Percentiles rank a stretch among this genome's conserved stretches.
Evolutionary conservation across 441 rosid genomes (phyloP).

Genomic region (Mallotus repandus): DNA sequence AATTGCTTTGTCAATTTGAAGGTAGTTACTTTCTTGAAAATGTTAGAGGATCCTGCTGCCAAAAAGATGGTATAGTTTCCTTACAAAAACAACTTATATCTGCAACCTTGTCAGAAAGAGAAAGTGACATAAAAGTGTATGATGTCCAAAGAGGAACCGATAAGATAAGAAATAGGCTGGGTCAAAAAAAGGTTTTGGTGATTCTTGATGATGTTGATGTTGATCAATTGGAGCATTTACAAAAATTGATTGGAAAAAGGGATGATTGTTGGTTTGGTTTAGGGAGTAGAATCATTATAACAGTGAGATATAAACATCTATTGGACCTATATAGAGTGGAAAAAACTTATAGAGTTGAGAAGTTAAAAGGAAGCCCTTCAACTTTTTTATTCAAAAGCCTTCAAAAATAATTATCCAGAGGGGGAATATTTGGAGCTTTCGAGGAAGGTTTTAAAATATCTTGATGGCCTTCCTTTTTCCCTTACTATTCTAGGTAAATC

Average conservation of each 20-base stretch:
- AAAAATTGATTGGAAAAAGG: not conserved
- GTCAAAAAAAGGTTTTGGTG: slow-evolving; percentile 2
- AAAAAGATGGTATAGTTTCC: not conserved
- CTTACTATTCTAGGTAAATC: slow-evolving; percentile 15
- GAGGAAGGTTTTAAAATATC: slow-evolving; percentile 1
- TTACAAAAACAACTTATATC: slow-evolving; percentile 15
- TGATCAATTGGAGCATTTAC: slow-evolving; percentile 5
- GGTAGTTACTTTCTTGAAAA: slow-evolving; percentile 12
- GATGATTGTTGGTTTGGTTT: slow-evolving; percentile 11
- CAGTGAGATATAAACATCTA: slow-evolving; percentile 7
- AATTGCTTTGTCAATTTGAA: slow-evolving; percentile 1
- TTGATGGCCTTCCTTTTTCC: slow-evolving; percentile 22
- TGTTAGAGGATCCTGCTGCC: not conserved
- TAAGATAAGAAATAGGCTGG: not conserved
- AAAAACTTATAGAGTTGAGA: slow-evolving; percentile 9
- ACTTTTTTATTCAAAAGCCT: slow-evolving; percentile 17
- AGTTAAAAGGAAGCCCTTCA: slow-evolving; percentile 3
- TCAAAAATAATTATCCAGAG: not conserved
- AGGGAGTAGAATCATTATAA: slow-evolving; percentile 17
- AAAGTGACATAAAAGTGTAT: not conserved
- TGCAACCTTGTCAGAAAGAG: not conserved
- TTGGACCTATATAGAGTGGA: slow-evolving; percentile 3
- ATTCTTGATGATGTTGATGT: slow-evolving; percentile 13
- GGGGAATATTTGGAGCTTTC: not conserved
- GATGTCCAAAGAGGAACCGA: not conserved